Conservation (phyloP, 1,284 basidiomycete species). For the Ceratobasidium theobromae region DNA sequence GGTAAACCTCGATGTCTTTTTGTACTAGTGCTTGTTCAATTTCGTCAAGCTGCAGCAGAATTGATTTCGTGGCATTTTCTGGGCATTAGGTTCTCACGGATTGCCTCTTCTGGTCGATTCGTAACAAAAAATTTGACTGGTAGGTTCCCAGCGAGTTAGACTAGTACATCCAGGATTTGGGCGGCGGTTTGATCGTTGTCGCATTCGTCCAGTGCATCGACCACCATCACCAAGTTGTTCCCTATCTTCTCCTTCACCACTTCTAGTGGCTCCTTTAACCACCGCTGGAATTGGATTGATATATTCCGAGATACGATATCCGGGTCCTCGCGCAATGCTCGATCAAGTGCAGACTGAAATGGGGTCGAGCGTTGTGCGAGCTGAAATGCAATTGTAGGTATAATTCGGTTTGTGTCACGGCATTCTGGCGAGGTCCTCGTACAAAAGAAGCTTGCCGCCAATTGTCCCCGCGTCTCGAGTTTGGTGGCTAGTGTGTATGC, state of each 20-base stretch:
- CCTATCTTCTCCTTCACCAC: background rate
- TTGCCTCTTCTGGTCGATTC: background rate
- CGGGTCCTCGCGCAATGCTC: background rate
- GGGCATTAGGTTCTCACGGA: background rate
- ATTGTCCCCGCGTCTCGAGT: too few species aligned
- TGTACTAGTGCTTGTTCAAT: background rate
- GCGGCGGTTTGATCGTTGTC: background rate
- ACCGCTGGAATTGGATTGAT: background rate
- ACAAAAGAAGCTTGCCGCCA: too few species aligned
- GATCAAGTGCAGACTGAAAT: background rate
- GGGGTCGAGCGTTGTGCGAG: background rate
- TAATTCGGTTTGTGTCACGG: too few species aligned
- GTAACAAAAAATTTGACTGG: background rate
- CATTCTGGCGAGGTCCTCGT: too few species aligned
- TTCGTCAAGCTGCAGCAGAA: background rate
- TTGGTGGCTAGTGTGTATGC: too few species aligned
- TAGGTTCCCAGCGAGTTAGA: background rate
- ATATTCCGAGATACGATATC: background rate
- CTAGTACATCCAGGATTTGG: background rate
- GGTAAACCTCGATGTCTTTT: background rate
- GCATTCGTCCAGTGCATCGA: background rate
- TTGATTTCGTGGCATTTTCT: background rate
- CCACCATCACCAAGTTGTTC: background rate
- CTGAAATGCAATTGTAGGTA: background rate
- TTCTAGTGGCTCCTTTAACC: background rate